Evolutionary conservation across 2,329 filamentous ascomycete species (phyloP).

Genomic region (Colletotrichum sp.): DNA sequence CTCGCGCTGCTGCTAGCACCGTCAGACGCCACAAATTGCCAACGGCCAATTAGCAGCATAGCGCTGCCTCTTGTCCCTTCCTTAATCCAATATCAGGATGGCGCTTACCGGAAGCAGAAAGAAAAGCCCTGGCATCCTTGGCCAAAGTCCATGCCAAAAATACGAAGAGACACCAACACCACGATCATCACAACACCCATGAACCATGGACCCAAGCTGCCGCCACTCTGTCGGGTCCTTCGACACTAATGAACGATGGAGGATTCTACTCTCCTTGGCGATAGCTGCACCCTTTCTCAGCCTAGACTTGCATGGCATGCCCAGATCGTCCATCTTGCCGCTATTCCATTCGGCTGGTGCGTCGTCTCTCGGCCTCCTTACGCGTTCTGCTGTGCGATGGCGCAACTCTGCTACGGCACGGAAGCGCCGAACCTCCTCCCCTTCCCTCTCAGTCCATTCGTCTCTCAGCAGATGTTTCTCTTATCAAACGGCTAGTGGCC

Average conservation of each 20-base stretch:
- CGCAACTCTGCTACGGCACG: background rate
- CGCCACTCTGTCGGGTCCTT: background rate
- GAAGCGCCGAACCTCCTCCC: background rate
- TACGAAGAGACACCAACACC: background rate
- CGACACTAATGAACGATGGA: background rate
- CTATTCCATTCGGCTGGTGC: constrained; percentile 1
- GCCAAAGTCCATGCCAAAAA: background rate
- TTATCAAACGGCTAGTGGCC: constrained; percentile 5
- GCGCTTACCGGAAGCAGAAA: background rate
- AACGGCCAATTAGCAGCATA: background rate
- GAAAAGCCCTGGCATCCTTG: background rate
- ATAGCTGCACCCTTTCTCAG: background rate
- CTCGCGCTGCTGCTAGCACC: constrained; percentile 4
- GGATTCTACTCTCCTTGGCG: background rate
- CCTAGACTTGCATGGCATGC: background rate
- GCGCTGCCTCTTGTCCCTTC: background rate
- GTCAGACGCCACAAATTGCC: background rate
- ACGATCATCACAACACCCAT: background rate
- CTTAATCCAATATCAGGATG: background rate
- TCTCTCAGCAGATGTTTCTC: background rate
- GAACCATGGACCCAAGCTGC: background rate
- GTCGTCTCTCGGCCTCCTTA: background rate
- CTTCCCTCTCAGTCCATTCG: background rate
- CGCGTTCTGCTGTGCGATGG: background rate
- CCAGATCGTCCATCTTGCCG: constrained; percentile 8